phyloP scores from a whole-genome alignment of 2,329 filamentous ascomycete species.

The Colletotrichum costaricense region DNA sequence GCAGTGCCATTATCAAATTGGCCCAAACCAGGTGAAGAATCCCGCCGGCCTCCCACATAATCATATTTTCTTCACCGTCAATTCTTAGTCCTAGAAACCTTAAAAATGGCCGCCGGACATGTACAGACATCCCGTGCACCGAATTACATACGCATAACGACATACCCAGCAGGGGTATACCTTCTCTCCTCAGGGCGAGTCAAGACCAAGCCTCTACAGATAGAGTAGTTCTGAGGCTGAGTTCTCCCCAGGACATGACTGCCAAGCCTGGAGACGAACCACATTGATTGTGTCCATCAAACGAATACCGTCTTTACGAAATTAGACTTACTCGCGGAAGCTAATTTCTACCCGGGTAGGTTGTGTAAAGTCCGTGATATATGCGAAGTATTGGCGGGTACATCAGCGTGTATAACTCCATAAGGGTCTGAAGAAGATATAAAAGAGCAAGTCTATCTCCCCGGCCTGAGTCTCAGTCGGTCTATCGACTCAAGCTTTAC shows the following conservation, averaged over 20 bases:
- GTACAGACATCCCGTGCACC: not conserved
- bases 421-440: not conserved
- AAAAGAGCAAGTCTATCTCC: not conserved
- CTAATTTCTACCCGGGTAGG: too few relatives aligned
- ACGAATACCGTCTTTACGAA: too few relatives aligned
- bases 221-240: not conserved
- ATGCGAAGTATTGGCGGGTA: too few relatives aligned
- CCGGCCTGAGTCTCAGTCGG: rapidly evolving
- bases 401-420: too few relatives aligned
- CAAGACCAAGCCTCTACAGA: not conserved
- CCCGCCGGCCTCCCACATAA: too few relatives aligned
- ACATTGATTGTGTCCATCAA: too few relatives aligned
- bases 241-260: too few relatives aligned
- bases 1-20: not conserved
- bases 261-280: too few relatives aligned
- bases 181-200: not conserved
- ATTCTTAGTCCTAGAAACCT: not conserved
- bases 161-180: not conserved
- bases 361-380: too few relatives aligned
- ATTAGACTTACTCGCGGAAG: too few relatives aligned
- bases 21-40: not conserved
- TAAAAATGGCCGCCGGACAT: not conserved
- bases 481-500: not conserved
- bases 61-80: too few relatives aligned
- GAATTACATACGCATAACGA: not conserved